These are phyloP conservation scores for Lactarius trivialis DNA, from an alignment of 768 basidiomycete species.

Conservation along the genomic window DNA sequence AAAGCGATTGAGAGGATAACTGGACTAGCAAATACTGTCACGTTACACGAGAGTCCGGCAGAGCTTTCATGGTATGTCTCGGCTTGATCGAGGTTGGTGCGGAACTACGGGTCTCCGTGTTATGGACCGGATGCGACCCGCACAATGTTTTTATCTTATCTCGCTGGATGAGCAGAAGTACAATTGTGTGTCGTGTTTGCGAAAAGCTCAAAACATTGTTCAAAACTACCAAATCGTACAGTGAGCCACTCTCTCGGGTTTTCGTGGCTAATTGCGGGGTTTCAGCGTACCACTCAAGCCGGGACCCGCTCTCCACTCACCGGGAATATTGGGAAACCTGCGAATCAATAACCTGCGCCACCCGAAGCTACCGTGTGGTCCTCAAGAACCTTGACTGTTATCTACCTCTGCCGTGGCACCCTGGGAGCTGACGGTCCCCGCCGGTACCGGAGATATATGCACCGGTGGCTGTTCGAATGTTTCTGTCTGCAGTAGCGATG, in stretches of 20 bases:
- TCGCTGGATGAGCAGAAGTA: not conserved
- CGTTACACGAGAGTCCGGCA: too few relatives aligned
- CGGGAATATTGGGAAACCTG: not conserved
- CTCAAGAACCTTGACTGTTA: not conserved
- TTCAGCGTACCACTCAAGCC: not conserved
- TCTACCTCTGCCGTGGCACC: not conserved
- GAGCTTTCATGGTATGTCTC: too few relatives aligned
- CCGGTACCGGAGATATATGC: not conserved
- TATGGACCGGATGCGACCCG: too few relatives aligned
- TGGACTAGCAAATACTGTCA: too few relatives aligned
- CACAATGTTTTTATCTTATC: not conserved
- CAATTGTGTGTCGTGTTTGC: not conserved
- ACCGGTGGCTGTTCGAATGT: not conserved
- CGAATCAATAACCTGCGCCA: not conserved
- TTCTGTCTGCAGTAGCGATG: not conserved
- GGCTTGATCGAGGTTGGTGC: too few relatives aligned
- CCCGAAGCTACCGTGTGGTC: not conserved
- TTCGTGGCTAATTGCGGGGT: not conserved
- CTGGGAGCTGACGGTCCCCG: constrained; percentile 18
- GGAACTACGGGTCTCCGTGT: too few relatives aligned
- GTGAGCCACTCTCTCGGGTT: not conserved
- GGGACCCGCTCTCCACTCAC: not conserved
- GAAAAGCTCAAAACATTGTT: not conserved
- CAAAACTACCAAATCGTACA: not conserved
- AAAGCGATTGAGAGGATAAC: too few relatives aligned